Evolutionary conservation across 768 basidiomycete genomes (phyloP).

Genomic region (Tylopilus sp.): DNA sequence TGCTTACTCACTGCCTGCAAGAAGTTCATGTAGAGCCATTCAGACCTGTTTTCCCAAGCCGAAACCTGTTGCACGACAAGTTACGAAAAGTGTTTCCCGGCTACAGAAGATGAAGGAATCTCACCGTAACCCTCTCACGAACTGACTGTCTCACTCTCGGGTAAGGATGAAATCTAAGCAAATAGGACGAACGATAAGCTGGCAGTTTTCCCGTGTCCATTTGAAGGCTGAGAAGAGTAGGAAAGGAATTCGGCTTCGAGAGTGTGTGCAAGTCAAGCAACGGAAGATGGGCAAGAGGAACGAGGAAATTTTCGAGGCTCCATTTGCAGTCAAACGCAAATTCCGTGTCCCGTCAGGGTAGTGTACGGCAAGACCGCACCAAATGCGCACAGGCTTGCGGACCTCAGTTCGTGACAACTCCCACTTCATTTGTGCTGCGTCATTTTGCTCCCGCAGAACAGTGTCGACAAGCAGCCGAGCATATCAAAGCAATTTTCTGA

Average conservation of each 20-base stretch:
- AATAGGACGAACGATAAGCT: conserved; percentile 27
- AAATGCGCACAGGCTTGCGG: conserved; percentile 21
- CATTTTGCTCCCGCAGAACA: conserved; percentile 18
- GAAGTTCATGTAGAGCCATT: background rate
- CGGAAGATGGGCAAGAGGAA: background rate
- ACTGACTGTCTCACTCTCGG: conserved; percentile 20
- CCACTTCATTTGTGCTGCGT: too few relatives aligned
- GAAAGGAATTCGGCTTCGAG: background rate
- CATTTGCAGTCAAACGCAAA: conserved; percentile 20
- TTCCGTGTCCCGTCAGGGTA: conserved; percentile 22
- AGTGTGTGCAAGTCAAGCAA: conserved; percentile 1
- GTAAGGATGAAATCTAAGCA: conserved; percentile 30
- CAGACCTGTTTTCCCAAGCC: background rate
- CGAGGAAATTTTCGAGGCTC: conserved; percentile 1
- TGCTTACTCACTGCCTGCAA: conserved; percentile 3
- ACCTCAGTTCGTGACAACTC: conserved; percentile 15
- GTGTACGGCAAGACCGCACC: conserved; percentile 26
- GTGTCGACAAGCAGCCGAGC: background rate
- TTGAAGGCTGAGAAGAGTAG: background rate
- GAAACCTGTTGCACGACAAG: conserved; percentile 11
- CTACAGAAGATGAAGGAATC: conserved; percentile 1
- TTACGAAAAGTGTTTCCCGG: conserved; percentile 9
- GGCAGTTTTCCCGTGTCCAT: conserved; percentile 22
- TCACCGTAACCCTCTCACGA: conserved; percentile 27
- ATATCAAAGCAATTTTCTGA: background rate